A percentile compares a stretch with the other conserved stretches of the same genome.
These are phyloP conservation scores for Backusella macrospora DNA, from an alignment of 192 early-diverging fungal species.

Conservation along the genomic window DNA sequence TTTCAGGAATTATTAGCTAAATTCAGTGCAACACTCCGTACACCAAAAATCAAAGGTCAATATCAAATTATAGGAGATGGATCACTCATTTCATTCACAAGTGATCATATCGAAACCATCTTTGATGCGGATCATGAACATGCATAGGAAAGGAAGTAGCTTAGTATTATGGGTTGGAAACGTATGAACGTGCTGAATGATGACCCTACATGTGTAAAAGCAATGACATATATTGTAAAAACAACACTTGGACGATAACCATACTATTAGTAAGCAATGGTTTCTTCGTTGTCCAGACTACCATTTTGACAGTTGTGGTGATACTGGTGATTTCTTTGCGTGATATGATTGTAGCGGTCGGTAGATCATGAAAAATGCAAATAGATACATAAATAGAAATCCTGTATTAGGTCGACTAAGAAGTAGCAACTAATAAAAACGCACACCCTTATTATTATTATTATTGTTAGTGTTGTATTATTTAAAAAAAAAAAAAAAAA, in stretches of 20 bases:
- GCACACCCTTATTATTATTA: no score
- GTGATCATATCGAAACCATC: slow-evolving; percentile 96
- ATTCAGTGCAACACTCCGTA: slow-evolving; percentile 79
- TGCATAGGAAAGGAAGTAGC: slow-evolving; percentile 78
- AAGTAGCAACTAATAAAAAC: neutral
- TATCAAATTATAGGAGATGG: slow-evolving; percentile 93
- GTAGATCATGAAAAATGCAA: no score
- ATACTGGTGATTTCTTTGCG: slow-evolving; percentile 13
- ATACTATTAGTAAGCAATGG: slow-evolving; percentile 55
- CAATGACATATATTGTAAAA: slow-evolving; percentile 87
- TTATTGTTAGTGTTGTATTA: neutral
- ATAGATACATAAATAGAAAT: no score
- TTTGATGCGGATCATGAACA: slow-evolving; percentile 97
- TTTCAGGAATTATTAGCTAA: slow-evolving; percentile 71
- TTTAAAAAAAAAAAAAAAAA: neutral
- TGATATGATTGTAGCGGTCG: no score
- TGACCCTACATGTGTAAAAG: slow-evolving; percentile 86
- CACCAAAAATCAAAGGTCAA: slow-evolving; percentile 83
- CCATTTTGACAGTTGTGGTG: slow-evolving; percentile 76
- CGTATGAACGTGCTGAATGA: slow-evolving; percentile 93
- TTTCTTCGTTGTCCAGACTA: slow-evolving; percentile 76
- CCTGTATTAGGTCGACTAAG: neutral
- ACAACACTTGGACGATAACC: slow-evolving; percentile 65
- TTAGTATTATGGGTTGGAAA: slow-evolving; percentile 82
- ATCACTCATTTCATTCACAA: slow-evolving; percentile 95